These are phyloP conservation scores for Flagelloscypha sp. DNA, from an alignment of 768 basidiomycete species.

Conservation along the genomic window DNA sequence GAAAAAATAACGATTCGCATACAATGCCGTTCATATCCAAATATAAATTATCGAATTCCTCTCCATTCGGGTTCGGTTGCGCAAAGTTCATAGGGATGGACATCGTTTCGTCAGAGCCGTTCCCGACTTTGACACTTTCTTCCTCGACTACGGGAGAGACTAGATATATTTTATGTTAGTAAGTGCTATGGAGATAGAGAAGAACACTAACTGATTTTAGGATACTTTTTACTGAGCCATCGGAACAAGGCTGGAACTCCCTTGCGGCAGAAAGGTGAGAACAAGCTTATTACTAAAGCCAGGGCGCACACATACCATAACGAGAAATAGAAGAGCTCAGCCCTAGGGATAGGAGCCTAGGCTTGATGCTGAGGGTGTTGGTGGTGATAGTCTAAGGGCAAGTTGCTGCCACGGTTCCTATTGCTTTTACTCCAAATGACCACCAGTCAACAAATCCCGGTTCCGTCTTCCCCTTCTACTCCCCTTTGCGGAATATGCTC, in stretches of 20 bases:
- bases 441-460: neutral
- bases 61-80: slow-evolving; percentile 85
- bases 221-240: slow-evolving; percentile 98
- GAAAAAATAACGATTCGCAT: slow-evolving; percentile 20
- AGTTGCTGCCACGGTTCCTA: neutral
- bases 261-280: no score
- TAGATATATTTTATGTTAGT: slow-evolving; percentile 18
- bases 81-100: slow-evolving; percentile 74
- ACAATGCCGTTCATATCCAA: slow-evolving; percentile 99
- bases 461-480: slow-evolving; percentile 13
- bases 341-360: no score
- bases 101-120: slow-evolving; percentile 58
- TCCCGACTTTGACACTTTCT: slow-evolving; percentile 61
- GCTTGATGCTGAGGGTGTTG: no score
- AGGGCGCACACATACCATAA: no score
- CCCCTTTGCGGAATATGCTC: slow-evolving; percentile 44
- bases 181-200: neutral
- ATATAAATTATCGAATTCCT: slow-evolving; percentile 94
- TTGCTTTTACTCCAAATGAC: neutral
- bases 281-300: no score
- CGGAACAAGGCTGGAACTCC: slow-evolving; percentile 97
- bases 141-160: slow-evolving; percentile 80
- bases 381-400: no score
- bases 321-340: no score
- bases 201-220: slow-evolving; percentile 73